phyloP scores from a whole-genome alignment of 352 stramenopile species.

The Phytopythium cucurbitacearum region DNA sequence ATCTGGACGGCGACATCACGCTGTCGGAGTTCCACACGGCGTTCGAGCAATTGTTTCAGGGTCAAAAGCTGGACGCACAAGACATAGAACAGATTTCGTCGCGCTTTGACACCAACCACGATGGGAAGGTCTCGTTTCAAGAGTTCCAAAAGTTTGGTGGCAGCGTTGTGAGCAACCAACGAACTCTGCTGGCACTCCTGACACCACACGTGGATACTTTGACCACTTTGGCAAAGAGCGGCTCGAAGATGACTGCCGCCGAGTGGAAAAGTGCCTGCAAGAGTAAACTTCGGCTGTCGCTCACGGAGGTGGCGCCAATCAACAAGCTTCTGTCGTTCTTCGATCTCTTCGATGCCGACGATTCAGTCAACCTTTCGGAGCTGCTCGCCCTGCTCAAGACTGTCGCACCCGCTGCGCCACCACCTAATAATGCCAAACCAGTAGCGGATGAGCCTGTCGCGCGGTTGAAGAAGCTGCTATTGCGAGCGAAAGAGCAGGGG shows the following conservation, averaged over 20 bases:
- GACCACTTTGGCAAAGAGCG: conserved; percentile 5
- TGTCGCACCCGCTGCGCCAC: conserved; percentile 1
- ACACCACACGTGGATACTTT: conserved; percentile 15
- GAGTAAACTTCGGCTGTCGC: conserved; percentile 22
- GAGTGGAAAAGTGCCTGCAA: conserved; percentile 34
- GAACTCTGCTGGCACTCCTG: conserved; percentile 18
- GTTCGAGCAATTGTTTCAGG: conserved; percentile 47
- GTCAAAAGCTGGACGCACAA: conserved; percentile 27
- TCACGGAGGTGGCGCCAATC: conserved; percentile 13
- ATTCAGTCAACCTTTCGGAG: conserved; percentile 20
- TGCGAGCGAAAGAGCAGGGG: conserved; percentile 33
- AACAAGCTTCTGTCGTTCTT: conserved; percentile 23
- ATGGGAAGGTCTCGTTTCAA: conserved; percentile 45
- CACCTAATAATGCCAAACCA: conserved; percentile 3
- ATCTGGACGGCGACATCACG: conserved; percentile 56
- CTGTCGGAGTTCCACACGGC: conserved; percentile 45
- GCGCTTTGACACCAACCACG: conserved; percentile 54
- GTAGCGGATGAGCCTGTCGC: conserved; percentile 6
- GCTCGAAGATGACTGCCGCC: conserved; percentile 4
- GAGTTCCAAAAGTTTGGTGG: conserved; percentile 60
- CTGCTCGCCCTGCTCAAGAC: conserved; percentile 19
- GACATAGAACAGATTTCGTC: conserved; percentile 31
- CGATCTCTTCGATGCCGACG: conserved; percentile 18
- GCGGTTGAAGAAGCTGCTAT: conserved; percentile 16
- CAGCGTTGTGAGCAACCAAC: conserved; percentile 35